Percentiles rank a stretch among this genome's conserved stretches.
These are phyloP conservation scores for Grosmannia penicillata DNA, from an alignment of 2,329 filamentous ascomycete species.

Conservation along the genomic window DNA sequence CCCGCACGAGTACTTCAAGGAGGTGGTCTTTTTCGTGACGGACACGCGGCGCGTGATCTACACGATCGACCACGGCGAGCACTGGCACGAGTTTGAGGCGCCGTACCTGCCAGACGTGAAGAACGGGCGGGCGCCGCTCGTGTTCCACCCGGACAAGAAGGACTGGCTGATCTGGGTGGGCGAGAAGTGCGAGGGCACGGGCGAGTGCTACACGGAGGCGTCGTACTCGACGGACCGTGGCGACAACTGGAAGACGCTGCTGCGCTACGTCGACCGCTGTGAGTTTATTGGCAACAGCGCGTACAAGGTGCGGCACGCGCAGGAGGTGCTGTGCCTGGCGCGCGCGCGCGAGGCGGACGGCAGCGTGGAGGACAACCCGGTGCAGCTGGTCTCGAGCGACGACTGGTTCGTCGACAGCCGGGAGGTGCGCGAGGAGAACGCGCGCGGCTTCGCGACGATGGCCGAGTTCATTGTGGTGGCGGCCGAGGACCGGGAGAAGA, in stretches of 20 bases:
- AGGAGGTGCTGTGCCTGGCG: slow-evolving; percentile 47
- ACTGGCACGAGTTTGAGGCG: slow-evolving; percentile 58
- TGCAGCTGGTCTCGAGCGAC: slow-evolving; percentile 61
- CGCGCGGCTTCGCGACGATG: slow-evolving; percentile 86
- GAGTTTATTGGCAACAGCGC: slow-evolving; percentile 63
- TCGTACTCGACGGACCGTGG: slow-evolving; percentile 70
- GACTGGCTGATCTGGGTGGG: slow-evolving; percentile 93
- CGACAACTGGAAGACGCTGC: slow-evolving; percentile 60
- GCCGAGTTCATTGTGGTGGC: slow-evolving; percentile 91
- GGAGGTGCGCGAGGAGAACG: slow-evolving; percentile 48
- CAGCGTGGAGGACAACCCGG: slow-evolving; percentile 44
- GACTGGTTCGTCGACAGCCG: slow-evolving; percentile 60
- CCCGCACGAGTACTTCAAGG: slow-evolving; percentile 68
- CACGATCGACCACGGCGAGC: slow-evolving; percentile 63
- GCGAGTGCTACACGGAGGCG: slow-evolving; percentile 57
- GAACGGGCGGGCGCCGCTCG: slow-evolving; percentile 31
- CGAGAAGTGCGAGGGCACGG: slow-evolving; percentile 42
- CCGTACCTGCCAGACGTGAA: slow-evolving; percentile 34
- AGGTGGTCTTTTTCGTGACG: slow-evolving; percentile 78
- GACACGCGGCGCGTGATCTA: slow-evolving; percentile 53
- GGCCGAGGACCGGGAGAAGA: slow-evolving; percentile 50
- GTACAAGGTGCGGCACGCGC: slow-evolving; percentile 34
- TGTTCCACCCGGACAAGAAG: slow-evolving; percentile 72
- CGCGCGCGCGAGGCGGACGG: slow-evolving; percentile 37
- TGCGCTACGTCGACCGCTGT: slow-evolving; percentile 64